Percentiles rank a stretch among this genome's conserved stretches.
Evolutionary conservation across 129 eudicot species (phyloP).

Genomic region (Ambrosia artemisiifolia): DNA sequence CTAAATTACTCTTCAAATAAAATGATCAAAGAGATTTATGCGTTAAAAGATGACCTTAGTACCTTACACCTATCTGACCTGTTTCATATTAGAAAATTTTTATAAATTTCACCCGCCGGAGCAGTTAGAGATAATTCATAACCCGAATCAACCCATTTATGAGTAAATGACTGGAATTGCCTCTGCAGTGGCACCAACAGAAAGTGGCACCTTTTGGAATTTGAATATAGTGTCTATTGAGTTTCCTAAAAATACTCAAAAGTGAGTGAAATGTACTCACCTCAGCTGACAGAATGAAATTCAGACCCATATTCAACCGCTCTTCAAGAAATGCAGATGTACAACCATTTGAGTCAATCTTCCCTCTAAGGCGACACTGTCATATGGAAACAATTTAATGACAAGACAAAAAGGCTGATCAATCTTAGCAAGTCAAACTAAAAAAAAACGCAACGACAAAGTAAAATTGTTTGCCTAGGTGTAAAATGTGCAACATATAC

Average conservation of each 20-base stretch:
- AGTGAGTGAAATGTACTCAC: constrained; percentile 19
- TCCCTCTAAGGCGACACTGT: constrained; percentile 92
- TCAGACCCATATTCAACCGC: constrained; percentile 76
- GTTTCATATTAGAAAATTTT: no score
- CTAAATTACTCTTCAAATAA: neutral
- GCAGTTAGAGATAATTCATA: neutral
- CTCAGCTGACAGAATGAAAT: constrained; percentile 90
- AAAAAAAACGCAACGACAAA: neutral
- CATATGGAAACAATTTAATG: neutral
- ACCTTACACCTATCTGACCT: neutral
- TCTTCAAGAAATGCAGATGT: constrained; percentile 82
- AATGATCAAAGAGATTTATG: neutral
- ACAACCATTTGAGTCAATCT: constrained; percentile 81
- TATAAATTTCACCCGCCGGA: neutral
- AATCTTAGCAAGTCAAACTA: neutral
- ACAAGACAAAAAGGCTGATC: neutral
- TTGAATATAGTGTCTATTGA: neutral
- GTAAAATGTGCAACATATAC: neutral
- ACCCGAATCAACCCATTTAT: neutral
- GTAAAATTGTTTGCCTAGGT: neutral
- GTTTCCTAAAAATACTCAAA: neutral
- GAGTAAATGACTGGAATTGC: neutral
- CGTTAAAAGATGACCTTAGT: neutral
- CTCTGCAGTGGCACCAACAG: neutral
- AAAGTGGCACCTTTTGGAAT: neutral